Base-by-base conservation (phyloP, 768 basidiomycete genomes). In the Mycena latifolia region DNA sequence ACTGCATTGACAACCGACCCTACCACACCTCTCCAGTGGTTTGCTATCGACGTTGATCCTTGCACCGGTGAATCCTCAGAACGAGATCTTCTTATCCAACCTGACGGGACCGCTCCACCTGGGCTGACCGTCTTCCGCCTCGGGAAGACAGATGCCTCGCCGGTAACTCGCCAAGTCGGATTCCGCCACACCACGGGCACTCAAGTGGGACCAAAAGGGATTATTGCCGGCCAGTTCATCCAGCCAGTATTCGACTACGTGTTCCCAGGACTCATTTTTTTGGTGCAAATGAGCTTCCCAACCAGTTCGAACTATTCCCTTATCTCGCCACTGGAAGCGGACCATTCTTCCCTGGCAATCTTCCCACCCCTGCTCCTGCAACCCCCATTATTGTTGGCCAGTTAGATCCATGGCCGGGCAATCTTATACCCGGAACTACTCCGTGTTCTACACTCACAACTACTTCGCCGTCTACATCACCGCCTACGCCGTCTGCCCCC, bases 311-410 rank as follows among this genome's bases (percentile, higher is more conserved):
- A 11, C 51, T 69, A 28, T 25, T 73, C 6, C 64, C 66, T 2
- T 70, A 63, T 50, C 57, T 73, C 43, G 56, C 61, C 5, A 20
- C 35, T 4, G 72, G 72, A 35, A 61, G 59, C 39, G 72, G 72
- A 1, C 72, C 72, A 2, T 70, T 71, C 61, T 29, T 61, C n/a
- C 63, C 60, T 24, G 71, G 72, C 20, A 71, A 71, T 37, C 64
- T 61, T 28, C 61, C 68, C 1, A 55, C 68, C 20, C 20, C 54
- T 7, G 57, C 62, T 27, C 52, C 37, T 9, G 35, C 56, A 3
- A 70, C 72, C 3, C 69, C 71, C 9, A 63, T 64, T 12, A 53
- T 73, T 14, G 72, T 73, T 3, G 66, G 69, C 4, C 72, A 67
- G 25, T 47, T 73, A 22, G 25, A 61, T 56, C 72, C 72, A 1